phyloP scores from a whole-genome alignment of 257 asterid genomes.

The Rubia yunnanensis region DNA sequence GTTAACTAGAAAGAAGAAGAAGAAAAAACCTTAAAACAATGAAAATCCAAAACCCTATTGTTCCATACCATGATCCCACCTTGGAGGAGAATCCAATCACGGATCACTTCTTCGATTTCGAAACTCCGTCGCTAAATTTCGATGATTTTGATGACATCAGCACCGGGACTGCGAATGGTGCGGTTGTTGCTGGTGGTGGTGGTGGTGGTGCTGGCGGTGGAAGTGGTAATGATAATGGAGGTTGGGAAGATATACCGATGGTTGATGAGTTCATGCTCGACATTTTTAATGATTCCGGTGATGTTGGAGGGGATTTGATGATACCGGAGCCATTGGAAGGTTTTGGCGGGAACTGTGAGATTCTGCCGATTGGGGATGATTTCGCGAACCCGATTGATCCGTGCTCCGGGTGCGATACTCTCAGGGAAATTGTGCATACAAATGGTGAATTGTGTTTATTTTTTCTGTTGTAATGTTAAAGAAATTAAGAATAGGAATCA shows the following conservation, averaged over 20 bases:
- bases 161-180: not conserved
- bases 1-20: constrained; percentile 17
- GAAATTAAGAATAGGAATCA: too few relatives aligned
- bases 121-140: constrained; percentile 5
- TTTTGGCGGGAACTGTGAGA: not conserved
- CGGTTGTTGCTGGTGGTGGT: not conserved
- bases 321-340: too few relatives aligned
- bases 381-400: constrained; percentile 33
- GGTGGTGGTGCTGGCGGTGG: too few relatives aligned
- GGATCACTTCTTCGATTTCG: constrained; percentile 15
- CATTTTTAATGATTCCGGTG: not conserved
- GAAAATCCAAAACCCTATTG: constrained; percentile 20
- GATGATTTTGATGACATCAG: not conserved
- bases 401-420: constrained; percentile 49
- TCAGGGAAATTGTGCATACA: constrained; percentile 44
- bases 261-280: not conserved
- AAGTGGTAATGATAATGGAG: not conserved
- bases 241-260: not conserved
- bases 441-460: constrained; percentile 33
- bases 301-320: not conserved
- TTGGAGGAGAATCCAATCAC: constrained; percentile 7
- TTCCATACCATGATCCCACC: constrained; percentile 16
- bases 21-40: not conserved
- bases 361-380: constrained; percentile 2
- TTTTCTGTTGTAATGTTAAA: too few relatives aligned